Percentiles rank a stretch among this genome's conserved stretches.
Conservation (phyloP, 257 asterid species). For the Nicotiana knightiana region DNA sequence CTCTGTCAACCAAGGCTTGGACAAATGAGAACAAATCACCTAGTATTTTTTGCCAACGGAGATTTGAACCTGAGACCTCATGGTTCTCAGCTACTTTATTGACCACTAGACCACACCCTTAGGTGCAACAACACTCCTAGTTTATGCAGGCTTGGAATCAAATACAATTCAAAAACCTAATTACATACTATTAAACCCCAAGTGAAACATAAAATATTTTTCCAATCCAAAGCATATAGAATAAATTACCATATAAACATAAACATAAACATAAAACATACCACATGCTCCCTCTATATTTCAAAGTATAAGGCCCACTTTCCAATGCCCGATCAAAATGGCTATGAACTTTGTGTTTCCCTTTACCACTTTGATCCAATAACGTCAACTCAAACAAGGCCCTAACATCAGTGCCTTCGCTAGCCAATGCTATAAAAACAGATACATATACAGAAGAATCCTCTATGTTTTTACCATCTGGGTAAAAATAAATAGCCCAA, state of each 20-base stretch:
- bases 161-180: neutral
- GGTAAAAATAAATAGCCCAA: conserved; percentile 86
- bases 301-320: conserved; percentile 82
- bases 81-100: no score
- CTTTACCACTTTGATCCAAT: conserved; percentile 86
- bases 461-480: conserved; percentile 78
- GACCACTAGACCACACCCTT: no score
- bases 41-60: no score
- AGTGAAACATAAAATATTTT: neutral
- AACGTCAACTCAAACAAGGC: conserved; percentile 74
- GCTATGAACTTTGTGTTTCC: conserved; percentile 79
- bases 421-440: conserved; percentile 73
- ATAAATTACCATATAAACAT: neutral
- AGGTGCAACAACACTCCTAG: neutral
- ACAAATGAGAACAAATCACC: no score
- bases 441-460: conserved; percentile 69
- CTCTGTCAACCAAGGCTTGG: no score
- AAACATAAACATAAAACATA: conserved; percentile 21
- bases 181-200: neutral
- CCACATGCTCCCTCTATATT: conserved; percentile 96
- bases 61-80: no score
- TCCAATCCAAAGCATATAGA: neutral
- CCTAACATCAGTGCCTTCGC: conserved; percentile 86
- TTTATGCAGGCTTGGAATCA: neutral
- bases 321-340: conserved; percentile 88